Base-by-base conservation (phyloP, 1,139 yeast species). In the Maudiozyma humilis region DNA sequence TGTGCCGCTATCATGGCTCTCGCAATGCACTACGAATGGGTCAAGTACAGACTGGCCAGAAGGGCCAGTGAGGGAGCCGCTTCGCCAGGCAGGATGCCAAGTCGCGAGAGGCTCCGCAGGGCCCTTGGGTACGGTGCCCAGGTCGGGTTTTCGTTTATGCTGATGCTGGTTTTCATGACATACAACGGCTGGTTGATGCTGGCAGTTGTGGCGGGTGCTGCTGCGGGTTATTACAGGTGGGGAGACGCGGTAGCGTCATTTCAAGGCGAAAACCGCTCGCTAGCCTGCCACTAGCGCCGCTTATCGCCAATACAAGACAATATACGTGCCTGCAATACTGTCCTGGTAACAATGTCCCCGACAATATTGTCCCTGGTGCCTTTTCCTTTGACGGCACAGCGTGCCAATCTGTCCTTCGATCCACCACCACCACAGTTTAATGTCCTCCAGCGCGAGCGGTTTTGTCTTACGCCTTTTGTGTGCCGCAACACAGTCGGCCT, bases 151-250 rank as follows among this genome's bases (percentile, higher is more conserved):
- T 82, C 93, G 2, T 82, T 83, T 56, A 67, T 82, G 70, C 65
- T 84, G 52, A 84, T 84, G 94, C 71, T 82, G 55, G 76, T 84
- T 1, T 84, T 83, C 56, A 84, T 84, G 94, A 82, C 89, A 3
- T 84, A 82, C 60, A 83, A 84, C 59, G 87, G 91, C 4, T 84
- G 88, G 87, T 72, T 79, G 41, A 83, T 84, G 91, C 44, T 78
- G 14, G 79, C 89, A 2, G 83, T 82, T 23, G 79, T 76, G 0
- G 51, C 72, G 3, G 94, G 94, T 1, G 91, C 91, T 1, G 71
- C 70, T 15, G 35, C 78, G 20, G 94, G 94, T 1, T 72, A 79
- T 54, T 77, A 72, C 54, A 36, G 76, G 13, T 85, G 88, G 83
- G 52, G 16, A 6, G 33, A 37, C 33, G 17, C 40, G 2, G 4